These are phyloP conservation scores for Fomitopsis pinicola DNA, from an alignment of 1,284 basidiomycete genomes.

Conservation along the genomic window DNA sequence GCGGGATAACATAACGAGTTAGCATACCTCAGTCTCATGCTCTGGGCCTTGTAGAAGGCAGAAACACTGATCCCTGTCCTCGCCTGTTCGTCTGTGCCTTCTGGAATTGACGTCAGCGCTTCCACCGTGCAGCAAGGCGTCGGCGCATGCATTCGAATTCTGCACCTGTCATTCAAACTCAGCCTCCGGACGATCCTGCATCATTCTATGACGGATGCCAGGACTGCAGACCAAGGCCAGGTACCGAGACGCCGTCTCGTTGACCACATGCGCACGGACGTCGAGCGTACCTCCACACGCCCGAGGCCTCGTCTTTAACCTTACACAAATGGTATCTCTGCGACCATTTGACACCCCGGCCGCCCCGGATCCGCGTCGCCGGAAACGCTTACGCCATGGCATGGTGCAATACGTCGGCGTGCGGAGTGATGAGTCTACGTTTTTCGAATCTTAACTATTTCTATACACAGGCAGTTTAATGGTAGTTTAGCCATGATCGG, in stretches of 20 bases:
- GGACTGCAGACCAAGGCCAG: background rate
- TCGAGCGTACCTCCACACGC: background rate
- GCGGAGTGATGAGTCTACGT: background rate
- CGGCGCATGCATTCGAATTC: background rate
- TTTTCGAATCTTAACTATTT: too few relatives aligned
- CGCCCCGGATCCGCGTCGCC: background rate
- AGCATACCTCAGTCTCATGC: background rate
- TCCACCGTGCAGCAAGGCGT: background rate
- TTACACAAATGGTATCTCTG: background rate
- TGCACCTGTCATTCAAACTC: background rate
- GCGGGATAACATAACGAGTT: background rate
- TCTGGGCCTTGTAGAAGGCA: background rate
- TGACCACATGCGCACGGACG: background rate
- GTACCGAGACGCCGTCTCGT: background rate
- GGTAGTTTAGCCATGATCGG: too few relatives aligned
- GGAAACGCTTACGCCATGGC: background rate
- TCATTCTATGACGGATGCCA: background rate
- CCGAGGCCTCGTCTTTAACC: background rate
- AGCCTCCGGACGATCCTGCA: background rate
- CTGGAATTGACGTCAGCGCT: background rate
- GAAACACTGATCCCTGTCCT: background rate
- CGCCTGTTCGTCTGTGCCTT: background rate
- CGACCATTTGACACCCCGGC: background rate
- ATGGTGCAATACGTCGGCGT: too few relatives aligned
- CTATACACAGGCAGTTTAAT: background rate